Evolutionary conservation across 2,329 filamentous ascomycete genomes (phyloP), one percentile per base, ranked within the genome.

Genomic region (Ophiostoma himal-ulmi): DNA sequence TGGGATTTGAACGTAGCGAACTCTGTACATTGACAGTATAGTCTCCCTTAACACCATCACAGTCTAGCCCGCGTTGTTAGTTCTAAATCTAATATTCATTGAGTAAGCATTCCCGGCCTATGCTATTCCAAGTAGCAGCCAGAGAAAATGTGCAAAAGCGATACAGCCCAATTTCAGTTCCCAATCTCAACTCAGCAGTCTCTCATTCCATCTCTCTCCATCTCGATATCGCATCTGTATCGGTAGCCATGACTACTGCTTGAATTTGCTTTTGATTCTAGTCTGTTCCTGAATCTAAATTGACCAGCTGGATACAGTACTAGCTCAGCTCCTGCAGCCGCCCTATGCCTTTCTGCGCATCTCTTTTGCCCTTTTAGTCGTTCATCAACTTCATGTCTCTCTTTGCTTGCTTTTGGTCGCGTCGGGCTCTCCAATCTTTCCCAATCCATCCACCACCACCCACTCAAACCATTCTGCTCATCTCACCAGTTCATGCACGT

Each of bases 401-500:
- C n/a, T 11, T 26, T 14, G 8, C 7, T 26, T 57, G 26, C 52
- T 57, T 57, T 57, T 26, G 52, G n/a, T 26, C 11, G 52, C 20
- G 52, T 26, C 44, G 1, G 44, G 37, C 37, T 39, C 37, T 39
- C 44, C 8, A 5, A n/a, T 48, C 44, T 48, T 48, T 20, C 44
- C 44, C 44, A 48, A n/a, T 48, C 44, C 44, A 48, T 48, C 44
- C 8, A 11, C 37, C 37, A 39, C 11, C 37, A 11, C 37, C 37
- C 37, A 13, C 37, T 39, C 2, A 13, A 10, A 20, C 17, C 52
- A 57, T n/a, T 57, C n/a, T 13, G 4, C 5, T 57, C n/a, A n/a
- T 57, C 52, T 57, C 52, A 57, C 52, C 52, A 57, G 52, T 57
- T 57, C 52, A 57, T 57, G 52, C 52, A 57, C 22, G 52, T 57